Base-by-base conservation (phyloP, 2,329 filamentous ascomycete species). In the Aspergillus melleus region DNA sequence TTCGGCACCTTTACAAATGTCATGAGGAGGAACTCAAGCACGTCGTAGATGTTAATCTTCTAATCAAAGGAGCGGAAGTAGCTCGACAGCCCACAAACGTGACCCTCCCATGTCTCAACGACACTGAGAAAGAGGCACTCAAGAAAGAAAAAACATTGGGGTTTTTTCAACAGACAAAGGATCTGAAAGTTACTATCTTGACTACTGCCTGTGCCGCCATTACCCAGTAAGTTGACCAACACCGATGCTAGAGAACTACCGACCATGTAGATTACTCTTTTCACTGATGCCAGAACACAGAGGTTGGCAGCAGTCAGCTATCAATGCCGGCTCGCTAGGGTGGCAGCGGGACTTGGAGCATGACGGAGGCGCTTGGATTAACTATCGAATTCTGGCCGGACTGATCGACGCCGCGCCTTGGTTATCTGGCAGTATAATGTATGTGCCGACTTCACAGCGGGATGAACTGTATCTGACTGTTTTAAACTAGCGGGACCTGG, bases 261-360 rank as follows among this genome's bases (percentile, higher is more conserved):
- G n/a, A n/a, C n/a, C n/a, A n/a, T n/a, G n/a, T n/a, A n/a, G n/a
- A n/a, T n/a, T n/a, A n/a, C n/a, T n/a, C n/a, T n/a, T n/a, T n/a
- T n/a, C n/a, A n/a, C n/a, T 49, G 22, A 44, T 19, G 2, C 36
- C 5, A 2, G 5, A 26, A 19, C 22, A 11, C 32, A 65, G 66
- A 51, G 62, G 67, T 22, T 69, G 67, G 67, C 67, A 68, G 39
- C 67, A 69, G 54, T 68, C 67, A 2, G 61, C 64, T 12, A 68
- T 69, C 9, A 69, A 69, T 58, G 54, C 54, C 2, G 62, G 58
- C n/a, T 58, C 60, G 2, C 9, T 6, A 3, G 54, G 46, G 4
- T 65, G 63, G 63, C 20, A 61, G 19, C 0, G 10, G 6, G 52
- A 29, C 0, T 19, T 19, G 12, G 1, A 32, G 1, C 22, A n/a